phyloP scores from a whole-genome alignment of 23 red algal genomes.

The Gracilaria caudata region DNA sequence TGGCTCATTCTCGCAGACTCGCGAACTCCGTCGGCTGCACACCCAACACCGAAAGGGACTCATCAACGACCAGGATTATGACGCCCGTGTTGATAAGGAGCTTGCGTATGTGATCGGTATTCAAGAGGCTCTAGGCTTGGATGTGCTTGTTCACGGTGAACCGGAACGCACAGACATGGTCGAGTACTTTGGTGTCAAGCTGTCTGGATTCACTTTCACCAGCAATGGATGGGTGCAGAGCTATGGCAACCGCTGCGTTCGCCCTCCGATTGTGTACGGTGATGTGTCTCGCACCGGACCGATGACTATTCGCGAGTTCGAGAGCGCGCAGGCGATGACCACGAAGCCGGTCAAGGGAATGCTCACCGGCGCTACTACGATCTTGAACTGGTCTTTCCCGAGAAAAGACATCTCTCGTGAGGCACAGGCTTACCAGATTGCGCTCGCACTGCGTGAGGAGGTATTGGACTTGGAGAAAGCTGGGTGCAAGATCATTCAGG shows the following conservation, averaged over 20 bases:
- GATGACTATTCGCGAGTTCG: slow-evolving; percentile 86
- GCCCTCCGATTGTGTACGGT: slow-evolving; percentile 87
- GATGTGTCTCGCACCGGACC: slow-evolving; percentile 80
- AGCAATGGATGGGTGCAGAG: slow-evolving; percentile 90
- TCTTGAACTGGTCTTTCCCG: slow-evolving; percentile 93
- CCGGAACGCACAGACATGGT: slow-evolving; percentile 96
- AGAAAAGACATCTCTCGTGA: slow-evolving; percentile 85
- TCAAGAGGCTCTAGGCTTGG: slow-evolving; percentile 80
- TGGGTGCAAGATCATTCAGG: slow-evolving; percentile 80
- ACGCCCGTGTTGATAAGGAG: slow-evolving; percentile 59
- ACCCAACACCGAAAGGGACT: slow-evolving; percentile 67
- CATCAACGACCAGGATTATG: slow-evolving; percentile 71
- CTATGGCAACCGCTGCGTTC: slow-evolving; percentile 83
- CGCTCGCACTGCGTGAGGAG: slow-evolving; percentile 79
- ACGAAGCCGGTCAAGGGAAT: slow-evolving; percentile 92
- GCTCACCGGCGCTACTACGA: slow-evolving; percentile 90
- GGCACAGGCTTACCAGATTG: slow-evolving; percentile 86
- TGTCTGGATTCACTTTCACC: slow-evolving; percentile 87
- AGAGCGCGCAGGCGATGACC: slow-evolving; percentile 79
- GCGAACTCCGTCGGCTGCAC: slow-evolving; percentile 64
- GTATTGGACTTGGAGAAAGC: slow-evolving; percentile 86
- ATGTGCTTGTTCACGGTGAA: slow-evolving; percentile 94
- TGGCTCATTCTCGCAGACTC: slow-evolving; percentile 87
- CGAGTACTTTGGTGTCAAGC: slow-evolving; percentile 90
- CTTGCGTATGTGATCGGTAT: slow-evolving; percentile 62